phyloP scores from a whole-genome alignment of 495 filamentous ascomycete species.

The Penicillium lagena region DNA sequence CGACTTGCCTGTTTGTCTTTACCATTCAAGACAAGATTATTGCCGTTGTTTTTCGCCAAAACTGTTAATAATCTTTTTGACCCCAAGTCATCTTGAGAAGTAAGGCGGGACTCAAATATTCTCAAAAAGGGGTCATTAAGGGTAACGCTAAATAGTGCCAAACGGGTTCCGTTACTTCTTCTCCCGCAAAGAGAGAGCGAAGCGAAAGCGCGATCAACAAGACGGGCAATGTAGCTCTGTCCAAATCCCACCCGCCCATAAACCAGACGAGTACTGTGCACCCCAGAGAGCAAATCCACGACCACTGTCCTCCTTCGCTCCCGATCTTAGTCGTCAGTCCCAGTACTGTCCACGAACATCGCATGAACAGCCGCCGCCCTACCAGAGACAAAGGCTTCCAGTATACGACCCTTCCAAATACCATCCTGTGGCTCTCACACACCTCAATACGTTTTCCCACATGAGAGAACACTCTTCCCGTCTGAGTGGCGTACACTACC shows the following conservation, averaged over 20 bases:
- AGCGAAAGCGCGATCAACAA: slow-evolving; percentile 12
- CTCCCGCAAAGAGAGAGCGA: slow-evolving; percentile 23
- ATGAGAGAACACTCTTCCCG: slow-evolving; percentile 13
- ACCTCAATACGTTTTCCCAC: slow-evolving; percentile 3
- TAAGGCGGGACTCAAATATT: slow-evolving; percentile 6
- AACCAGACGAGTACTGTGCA: slow-evolving; percentile 5
- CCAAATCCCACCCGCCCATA: slow-evolving; percentile 14
- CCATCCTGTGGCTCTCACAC: slow-evolving; percentile 14
- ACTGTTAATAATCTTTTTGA: too few species aligned
- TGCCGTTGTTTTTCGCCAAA: too few species aligned
- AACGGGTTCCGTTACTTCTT: slow-evolving; percentile 14
- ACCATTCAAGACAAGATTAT: too few species aligned
- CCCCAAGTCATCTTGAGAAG: slow-evolving; percentile 4
- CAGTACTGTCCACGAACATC: slow-evolving; percentile 6
- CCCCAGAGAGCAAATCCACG: slow-evolving; percentile 16
- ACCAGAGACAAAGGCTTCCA: slow-evolving; percentile 12
- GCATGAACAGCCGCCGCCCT: slow-evolving; percentile 10
- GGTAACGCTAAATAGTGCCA: slow-evolving; percentile 11
- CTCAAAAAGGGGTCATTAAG: neutral
- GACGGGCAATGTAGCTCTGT: slow-evolving; percentile 1
- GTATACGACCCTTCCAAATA: slow-evolving; percentile 29
- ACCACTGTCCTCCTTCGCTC: slow-evolving; percentile 24
- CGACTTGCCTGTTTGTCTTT: too few species aligned
- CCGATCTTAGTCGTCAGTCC: slow-evolving; percentile 15
- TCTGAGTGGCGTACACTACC: slow-evolving; percentile 17